Evolutionary conservation across 2,329 filamentous ascomycete genomes (phyloP), one percentile per base, ranked within the genome.

Genomic region (Colletotrichum agaves): DNA sequence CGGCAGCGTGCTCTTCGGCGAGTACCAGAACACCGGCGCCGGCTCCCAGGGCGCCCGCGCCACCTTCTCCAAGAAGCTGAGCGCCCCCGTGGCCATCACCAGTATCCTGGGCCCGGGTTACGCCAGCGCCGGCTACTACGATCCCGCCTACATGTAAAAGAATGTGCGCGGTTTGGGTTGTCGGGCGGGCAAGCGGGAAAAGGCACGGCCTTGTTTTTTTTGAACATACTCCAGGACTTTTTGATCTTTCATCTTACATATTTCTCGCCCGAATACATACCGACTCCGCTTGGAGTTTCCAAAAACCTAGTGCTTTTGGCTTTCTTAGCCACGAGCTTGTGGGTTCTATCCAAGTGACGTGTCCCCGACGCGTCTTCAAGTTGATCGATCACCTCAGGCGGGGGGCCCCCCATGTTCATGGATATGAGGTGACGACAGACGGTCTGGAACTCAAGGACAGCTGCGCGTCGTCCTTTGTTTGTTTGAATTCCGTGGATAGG

Each of bases 11-110:
- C 75, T 79, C 27, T 90, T 86, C 69, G 85, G 78, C 10, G 89
- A 91, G 79, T 90, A 85, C 73, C 77, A 72, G 19, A 91, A 91
- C 76, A 82, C 82, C 1, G 89, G 89, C 1, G 74, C 78, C 35
- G 89, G 89, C 2, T 80, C 88, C 2, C 75, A 77, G 17, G 87
- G 87, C 0, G 82, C 79, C 0, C 79, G 88, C 56, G 87, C 85
- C 10, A 79, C 76, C 41, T 83, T 80, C 62, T 70, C 79, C 7
- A 78, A 71, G 55, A 78, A 75, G 69, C 73, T 84, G 17, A 70
- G 68, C 23, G 65, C 74, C 0, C 63, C 81, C 0, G 77, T 84
- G 0, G 69, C 75, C 4, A 78, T 81, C 44, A 50, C 60, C 19
- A 71, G 66, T 7, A 72, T 79, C 2, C 66, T 79, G 10, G 75